Evolutionary conservation across 2,329 filamentous ascomycete species (phyloP), one percentile per base, ranked within the genome.

Genomic region (Phyllosticta citrichinensis): DNA sequence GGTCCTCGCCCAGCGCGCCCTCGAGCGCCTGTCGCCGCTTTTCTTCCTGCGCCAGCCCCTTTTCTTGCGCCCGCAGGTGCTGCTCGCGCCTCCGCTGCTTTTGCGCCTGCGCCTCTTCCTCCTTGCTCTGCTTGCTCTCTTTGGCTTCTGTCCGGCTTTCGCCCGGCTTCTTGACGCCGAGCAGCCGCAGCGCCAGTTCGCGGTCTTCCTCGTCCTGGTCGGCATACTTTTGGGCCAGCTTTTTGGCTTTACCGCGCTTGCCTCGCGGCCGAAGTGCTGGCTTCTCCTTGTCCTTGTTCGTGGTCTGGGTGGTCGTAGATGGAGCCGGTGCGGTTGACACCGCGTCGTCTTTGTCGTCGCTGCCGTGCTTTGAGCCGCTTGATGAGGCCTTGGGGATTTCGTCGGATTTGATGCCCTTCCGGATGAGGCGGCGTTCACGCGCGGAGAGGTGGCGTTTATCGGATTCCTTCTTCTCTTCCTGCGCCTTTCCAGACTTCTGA

Each of bases 161-260:
- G 47, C 83, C 82, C 1, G 87, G 87, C 0, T 82, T 81, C 62
- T 81, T 78, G 1, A 89, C 87, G 50, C 94, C 94, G n/a, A 96
- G 85, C n/a, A 97, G 81, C 24, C 86, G 82, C 74, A 97, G 88
- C 33, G 91, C 91, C 0, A 92, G 83, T 6, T 83, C 83, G 12
- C 91, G 89, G 69, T 99, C 94, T 74, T 96, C 93, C 60, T 96
- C 91, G 67, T 97, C 93, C 79, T 97, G 94, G 67, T 95, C 80
- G 54, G 88, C 93, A 76, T 99, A 99, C 72, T 96, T 97, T 62
- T 84, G 79, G 3, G 90, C 90, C 1, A 90, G 86, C 73, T 94
- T 96, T 78, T 95, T 96, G 52, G 87, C 86, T 71, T 96, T 96
- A 63, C 82, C 82, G 62, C 84, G 85, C 72, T 95, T 91, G 30